Base-by-base conservation (phyloP, 495 filamentous ascomycete genomes). In the Cercophora scortea region DNA sequence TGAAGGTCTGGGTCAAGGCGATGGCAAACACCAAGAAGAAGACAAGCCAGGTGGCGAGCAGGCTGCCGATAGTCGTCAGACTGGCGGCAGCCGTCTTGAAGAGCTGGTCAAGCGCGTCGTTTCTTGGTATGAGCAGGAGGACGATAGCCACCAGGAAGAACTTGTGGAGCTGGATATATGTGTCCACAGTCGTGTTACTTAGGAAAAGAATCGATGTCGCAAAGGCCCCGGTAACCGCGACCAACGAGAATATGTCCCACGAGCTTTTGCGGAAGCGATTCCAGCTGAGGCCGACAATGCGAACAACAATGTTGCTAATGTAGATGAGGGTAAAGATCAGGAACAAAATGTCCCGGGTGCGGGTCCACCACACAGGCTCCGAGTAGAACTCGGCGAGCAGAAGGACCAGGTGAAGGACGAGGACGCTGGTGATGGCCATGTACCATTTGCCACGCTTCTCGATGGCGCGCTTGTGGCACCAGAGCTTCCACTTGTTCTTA, bases 1-100 rank as follows among this genome's bases (percentile, higher is more conserved):
- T 95, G 67, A 99, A 96, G 0, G 92, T 88, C 65, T 99, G 93
- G 40, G 94, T 97, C 62, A 97, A 75, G 8, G 93, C 93, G 57
- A 99, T 97, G 33, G 92, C 94, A 67, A 87, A 99, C 12, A 95
- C 90, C 36, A 97, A 72, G 74, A 97, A 99, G 44, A 99, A 79
- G 1, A 96, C 88, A 55, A 96, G 86, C 93, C 93, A 99, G 0
- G 94, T 97, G 2, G 92, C 93, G 16, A 99, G 75, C 19, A 99
- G 76, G 63, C 96, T 99, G 50, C 85, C 81, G 61, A 99, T 97
- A 12, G 87, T 84, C 2, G 87, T 85, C 35, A 99, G 71, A 82
- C 85, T 90, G 41, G 93, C 93, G n/a, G 93, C 94, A 3, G 94
- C 94, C 13, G 93, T 99, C 71, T 99, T 99, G 81, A 97, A 99